Evolutionary conservation across 257 asterid genomes (phyloP).

Genomic region (Craterostigma plantagineum): DNA sequence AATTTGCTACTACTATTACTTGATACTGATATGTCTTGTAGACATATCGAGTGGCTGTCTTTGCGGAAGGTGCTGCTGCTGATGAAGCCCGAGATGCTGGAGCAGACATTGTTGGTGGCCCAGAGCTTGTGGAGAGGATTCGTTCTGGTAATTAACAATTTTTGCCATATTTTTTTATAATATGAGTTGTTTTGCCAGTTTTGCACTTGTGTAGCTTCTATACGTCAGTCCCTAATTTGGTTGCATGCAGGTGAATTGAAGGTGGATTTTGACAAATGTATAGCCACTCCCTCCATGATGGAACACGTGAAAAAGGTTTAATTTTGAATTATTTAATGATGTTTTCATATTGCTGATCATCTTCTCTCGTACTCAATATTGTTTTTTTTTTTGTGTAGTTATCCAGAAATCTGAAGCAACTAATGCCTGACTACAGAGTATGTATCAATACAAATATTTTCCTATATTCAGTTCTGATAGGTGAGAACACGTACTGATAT

Average conservation of each 20-base stretch:
- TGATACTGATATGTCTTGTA: constrained; percentile 19
- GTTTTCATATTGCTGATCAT: constrained; percentile 2
- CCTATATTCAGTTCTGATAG: constrained; percentile 8
- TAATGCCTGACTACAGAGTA: constrained; percentile 80
- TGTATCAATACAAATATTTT: constrained; percentile 11
- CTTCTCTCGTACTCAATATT: constrained; percentile 9
- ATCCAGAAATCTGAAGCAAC: constrained; percentile 47
- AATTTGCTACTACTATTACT: constrained; percentile 10
- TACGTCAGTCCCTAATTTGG: neutral
- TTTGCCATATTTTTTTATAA: neutral
- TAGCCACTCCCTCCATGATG: constrained; percentile 79
- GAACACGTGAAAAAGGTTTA: constrained; percentile 65
- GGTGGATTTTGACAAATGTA: constrained; percentile 72
- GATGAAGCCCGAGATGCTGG: constrained; percentile 93
- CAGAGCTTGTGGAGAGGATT: constrained; percentile 69
- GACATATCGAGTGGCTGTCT: constrained; percentile 71
- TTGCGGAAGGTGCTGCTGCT: constrained; percentile 98
- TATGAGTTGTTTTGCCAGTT: too few relatives aligned
- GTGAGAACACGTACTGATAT: constrained; percentile 14
- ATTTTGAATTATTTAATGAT: constrained; percentile 5
- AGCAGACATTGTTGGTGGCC: constrained; percentile 87
- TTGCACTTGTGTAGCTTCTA: constrained; percentile 6
- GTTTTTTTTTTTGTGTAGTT: constrained; percentile 29
- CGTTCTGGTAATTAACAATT: constrained; percentile 28
- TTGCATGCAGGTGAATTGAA: constrained; percentile 51